phyloP scores from a whole-genome alignment of 1,284 basidiomycete genomes.

The Vanrija sp. region DNA sequence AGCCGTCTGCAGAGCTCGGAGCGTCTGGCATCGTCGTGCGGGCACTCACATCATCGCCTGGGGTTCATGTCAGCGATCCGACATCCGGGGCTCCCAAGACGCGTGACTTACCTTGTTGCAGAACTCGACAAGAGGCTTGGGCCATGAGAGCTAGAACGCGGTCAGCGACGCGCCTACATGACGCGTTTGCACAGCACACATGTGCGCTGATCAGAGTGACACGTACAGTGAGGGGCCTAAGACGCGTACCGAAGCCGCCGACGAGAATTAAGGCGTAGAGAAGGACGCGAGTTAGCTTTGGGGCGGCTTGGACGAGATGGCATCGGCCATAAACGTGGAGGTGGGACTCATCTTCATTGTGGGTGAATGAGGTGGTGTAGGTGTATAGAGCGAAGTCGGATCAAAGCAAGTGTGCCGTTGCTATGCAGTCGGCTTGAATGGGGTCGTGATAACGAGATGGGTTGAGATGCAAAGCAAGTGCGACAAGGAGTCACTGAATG shows the following conservation, averaged over 20 bases:
- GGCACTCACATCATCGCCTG: background rate
- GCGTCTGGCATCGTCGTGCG: background rate
- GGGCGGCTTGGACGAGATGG: background rate
- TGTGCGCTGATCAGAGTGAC: constrained; percentile 7
- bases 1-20: background rate
- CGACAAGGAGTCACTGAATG: background rate
- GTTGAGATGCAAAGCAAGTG: background rate
- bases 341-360: constrained; percentile 44
- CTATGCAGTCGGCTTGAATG: background rate
- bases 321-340: background rate
- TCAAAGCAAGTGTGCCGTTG: no score
- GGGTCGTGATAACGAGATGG: constrained; percentile 1
- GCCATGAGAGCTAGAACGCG: constrained; percentile 42
- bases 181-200: background rate
- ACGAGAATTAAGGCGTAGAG: constrained; percentile 51
- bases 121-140: constrained; percentile 56
- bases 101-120: constrained; percentile 49
- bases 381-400: background rate
- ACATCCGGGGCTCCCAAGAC: constrained; percentile 44
- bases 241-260: constrained; percentile 54
- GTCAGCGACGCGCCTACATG: constrained; percentile 4
- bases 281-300: constrained; percentile 18
- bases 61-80: background rate
- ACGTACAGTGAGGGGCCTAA: constrained; percentile 54
- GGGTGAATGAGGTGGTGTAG: constrained; percentile 4